Conservation (phyloP, 805 yeast species). For the Ogataea neopini region DNA sequence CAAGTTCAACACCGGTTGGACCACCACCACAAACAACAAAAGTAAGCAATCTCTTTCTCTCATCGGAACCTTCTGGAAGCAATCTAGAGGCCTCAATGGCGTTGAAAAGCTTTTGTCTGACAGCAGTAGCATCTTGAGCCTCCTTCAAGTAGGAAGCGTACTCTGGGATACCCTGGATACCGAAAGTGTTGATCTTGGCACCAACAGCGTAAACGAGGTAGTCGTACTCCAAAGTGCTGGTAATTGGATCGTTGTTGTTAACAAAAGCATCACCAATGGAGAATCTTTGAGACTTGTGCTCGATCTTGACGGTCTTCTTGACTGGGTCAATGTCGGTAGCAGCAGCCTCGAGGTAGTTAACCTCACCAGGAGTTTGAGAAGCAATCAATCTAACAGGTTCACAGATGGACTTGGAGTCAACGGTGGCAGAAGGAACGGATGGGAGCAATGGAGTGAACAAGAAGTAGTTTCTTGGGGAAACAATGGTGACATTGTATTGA, state of each 20-base stretch:
- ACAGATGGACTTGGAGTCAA: conserved; percentile 84
- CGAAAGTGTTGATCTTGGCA: conserved; percentile 90
- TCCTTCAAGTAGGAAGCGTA: conserved; percentile 87
- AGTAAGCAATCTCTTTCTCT: conserved; percentile 78
- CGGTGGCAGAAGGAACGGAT: conserved; percentile 89
- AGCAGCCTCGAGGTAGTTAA: conserved; percentile 83
- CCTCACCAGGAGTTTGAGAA: conserved; percentile 71
- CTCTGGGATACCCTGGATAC: conserved; percentile 90
- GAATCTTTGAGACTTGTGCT: conserved; percentile 52
- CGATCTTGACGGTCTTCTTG: conserved; percentile 61
- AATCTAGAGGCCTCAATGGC: conserved; percentile 83
- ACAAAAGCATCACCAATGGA: conserved; percentile 52
- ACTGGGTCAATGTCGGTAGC: conserved; percentile 81
- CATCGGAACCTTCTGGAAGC: conserved; percentile 67
- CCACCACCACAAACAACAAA: conserved; percentile 97
- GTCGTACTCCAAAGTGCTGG: conserved; percentile 60
- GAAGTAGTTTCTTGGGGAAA: conserved; percentile 93
- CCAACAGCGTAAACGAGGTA: conserved; percentile 90
- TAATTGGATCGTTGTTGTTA: conserved; percentile 44
- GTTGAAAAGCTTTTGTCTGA: conserved; percentile 79
- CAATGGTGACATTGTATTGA: conserved; percentile 81
- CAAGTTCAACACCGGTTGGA: conserved; percentile 96
- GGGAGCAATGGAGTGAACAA: conserved; percentile 94
- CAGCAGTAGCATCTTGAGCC: conserved; percentile 79
- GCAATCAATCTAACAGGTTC: conserved; percentile 89